Conservation (phyloP, 2,329 filamentous ascomycete species). For the Cladophialophora chaetospira region DNA sequence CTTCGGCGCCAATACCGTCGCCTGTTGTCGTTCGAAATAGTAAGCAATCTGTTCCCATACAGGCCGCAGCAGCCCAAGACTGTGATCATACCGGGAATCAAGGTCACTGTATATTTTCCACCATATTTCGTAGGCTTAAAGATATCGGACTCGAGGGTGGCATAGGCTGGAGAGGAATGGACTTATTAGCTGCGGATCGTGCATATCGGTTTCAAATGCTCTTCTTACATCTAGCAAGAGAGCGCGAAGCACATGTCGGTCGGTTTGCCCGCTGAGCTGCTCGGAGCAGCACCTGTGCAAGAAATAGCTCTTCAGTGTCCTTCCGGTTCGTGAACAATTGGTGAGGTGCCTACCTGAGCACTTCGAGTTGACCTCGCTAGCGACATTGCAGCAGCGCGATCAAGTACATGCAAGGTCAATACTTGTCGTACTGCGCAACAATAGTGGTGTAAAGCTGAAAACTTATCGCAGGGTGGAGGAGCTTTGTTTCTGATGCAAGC, state of each 20-base stretch:
- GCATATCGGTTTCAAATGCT: background rate
- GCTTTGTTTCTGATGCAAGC: background rate
- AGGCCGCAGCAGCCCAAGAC: background rate
- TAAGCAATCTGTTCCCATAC: slow-evolving; percentile 11
- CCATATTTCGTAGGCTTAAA: slow-evolving; percentile 99
- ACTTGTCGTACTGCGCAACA: slow-evolving; percentile 1
- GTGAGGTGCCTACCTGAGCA: slow-evolving; percentile 26
- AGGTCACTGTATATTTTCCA: slow-evolving; percentile 97
- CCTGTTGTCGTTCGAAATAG: slow-evolving; percentile 45
- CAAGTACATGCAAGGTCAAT: background rate
- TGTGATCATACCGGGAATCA: slow-evolving; percentile 77
- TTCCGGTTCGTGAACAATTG: background rate
- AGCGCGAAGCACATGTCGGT: slow-evolving; percentile 20
- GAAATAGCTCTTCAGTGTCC: slow-evolving; percentile 18
- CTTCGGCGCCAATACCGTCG: slow-evolving; percentile 97
- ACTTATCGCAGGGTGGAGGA: slow-evolving; percentile 9
- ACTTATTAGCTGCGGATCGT: background rate
- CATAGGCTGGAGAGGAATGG: slow-evolving; percentile 39
- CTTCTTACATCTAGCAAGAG: slow-evolving; percentile 31
- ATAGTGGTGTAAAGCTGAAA: slow-evolving; percentile 3
- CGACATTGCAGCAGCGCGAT: slow-evolving; percentile 25
- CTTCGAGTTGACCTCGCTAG: slow-evolving; percentile 30
- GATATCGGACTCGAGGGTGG: slow-evolving; percentile 88
- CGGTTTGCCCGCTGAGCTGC: slow-evolving; percentile 27
- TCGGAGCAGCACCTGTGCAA: slow-evolving; percentile 31